Percentiles rank a stretch among this genome's conserved stretches.
These are phyloP conservation scores for Suhomyces chickasaworum DNA, from an alignment of 1,139 yeast genomes.

Conservation along the genomic window DNA sequence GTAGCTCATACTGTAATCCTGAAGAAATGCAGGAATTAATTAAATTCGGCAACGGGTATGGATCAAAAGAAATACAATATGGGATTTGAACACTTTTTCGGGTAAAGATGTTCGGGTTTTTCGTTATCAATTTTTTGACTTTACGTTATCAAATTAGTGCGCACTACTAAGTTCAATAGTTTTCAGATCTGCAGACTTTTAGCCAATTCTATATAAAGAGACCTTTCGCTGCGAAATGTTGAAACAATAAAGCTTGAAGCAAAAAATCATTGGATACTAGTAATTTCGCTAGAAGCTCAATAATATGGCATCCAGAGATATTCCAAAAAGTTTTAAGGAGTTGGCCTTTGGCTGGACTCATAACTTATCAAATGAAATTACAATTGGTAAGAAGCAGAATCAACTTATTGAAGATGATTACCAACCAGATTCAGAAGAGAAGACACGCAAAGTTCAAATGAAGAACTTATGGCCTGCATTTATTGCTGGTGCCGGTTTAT, in stretches of 20 bases:
- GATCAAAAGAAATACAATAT: neutral
- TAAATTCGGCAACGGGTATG: too few relatives aligned
- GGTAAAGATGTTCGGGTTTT: neutral
- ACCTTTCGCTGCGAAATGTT: neutral
- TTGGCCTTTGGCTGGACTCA: constrained; percentile 43
- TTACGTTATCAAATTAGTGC: constrained; percentile 1
- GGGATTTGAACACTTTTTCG: neutral
- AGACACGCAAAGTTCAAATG: constrained; percentile 25
- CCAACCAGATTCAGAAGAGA: constrained; percentile 26
- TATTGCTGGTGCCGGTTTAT: constrained; percentile 49
- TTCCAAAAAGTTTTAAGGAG: constrained; percentile 47
- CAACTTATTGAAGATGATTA: constrained; percentile 19
- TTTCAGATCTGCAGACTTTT: neutral
- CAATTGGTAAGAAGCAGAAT: constrained; percentile 33
- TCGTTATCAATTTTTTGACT: neutral
- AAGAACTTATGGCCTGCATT: constrained; percentile 30
- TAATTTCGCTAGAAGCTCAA: neutral
- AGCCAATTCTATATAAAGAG: neutral
- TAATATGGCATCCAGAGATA: constrained; percentile 51
- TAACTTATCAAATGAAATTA: constrained; percentile 38
- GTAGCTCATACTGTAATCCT: neutral
- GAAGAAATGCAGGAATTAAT: neutral
- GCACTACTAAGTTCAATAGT: neutral
- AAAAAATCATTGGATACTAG: neutral
- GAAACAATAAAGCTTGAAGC: neutral